Percentiles rank a stretch among this genome's conserved stretches.
Evolutionary conservation across 2,329 filamentous ascomycete species (phyloP).

Genomic region (Gremmenia infestans): DNA sequence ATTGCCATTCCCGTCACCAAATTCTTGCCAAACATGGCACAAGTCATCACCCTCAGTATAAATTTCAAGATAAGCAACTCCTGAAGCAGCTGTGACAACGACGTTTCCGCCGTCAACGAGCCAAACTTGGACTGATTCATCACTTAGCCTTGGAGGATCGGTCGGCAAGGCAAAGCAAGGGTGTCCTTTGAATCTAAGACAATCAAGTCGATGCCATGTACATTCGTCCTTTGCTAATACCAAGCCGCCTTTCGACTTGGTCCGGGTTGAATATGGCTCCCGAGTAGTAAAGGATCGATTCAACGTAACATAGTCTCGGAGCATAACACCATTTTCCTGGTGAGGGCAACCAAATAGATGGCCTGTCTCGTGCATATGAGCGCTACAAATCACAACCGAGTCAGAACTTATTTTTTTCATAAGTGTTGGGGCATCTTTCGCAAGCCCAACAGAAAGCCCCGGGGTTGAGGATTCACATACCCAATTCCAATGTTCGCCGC

Average conservation of each 20-base stretch:
- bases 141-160: constrained; percentile 58
- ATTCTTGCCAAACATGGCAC: constrained; percentile 80
- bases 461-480: background rate
- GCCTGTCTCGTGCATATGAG: constrained; percentile 85
- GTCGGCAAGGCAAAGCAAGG: constrained; percentile 82
- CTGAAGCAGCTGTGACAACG: constrained; percentile 72
- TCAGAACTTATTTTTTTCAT: background rate
- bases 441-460: too few relatives aligned
- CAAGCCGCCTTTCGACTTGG: constrained; percentile 73
- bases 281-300: constrained; percentile 78
- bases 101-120: constrained; percentile 73
- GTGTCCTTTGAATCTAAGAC: constrained; percentile 82
- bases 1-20: constrained; percentile 54
- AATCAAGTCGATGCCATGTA: constrained; percentile 84
- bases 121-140: constrained; percentile 82
- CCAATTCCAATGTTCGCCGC: constrained; percentile 92
- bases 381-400: constrained; percentile 30
- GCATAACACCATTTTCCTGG: constrained; percentile 88
- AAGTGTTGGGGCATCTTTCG: background rate
- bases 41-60: constrained; percentile 74
- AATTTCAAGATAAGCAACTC: constrained; percentile 81
- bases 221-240: constrained; percentile 79
- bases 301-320: constrained; percentile 77
- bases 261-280: constrained; percentile 83
- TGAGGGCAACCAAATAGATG: constrained; percentile 88